Conservation (phyloP, 1,284 basidiomycete species). For the Pisolithus thermaeus region DNA sequence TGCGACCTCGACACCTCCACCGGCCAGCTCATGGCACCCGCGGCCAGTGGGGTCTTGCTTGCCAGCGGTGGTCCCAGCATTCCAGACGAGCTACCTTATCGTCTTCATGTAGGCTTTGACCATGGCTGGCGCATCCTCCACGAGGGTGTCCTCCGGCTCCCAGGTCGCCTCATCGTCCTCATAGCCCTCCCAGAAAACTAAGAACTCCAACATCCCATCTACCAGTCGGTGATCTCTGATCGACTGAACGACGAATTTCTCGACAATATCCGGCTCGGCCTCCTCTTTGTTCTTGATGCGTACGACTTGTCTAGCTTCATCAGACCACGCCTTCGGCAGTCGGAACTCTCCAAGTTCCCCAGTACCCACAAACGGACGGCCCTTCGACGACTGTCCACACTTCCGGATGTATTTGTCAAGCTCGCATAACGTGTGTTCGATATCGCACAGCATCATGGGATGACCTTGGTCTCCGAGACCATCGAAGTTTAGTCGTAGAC, state of each 20-base stretch:
- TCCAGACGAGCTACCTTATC: not conserved
- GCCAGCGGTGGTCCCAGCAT: not conserved
- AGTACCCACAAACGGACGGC: conserved; percentile 29
- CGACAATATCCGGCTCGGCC: conserved; percentile 35
- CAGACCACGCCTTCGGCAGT: conserved; percentile 50
- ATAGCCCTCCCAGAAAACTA: conserved; percentile 61
- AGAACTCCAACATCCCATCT: conserved; percentile 36
- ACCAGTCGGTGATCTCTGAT: conserved; percentile 29
- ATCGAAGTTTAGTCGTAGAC: conserved; percentile 44
- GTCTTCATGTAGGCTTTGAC: conserved; percentile 19
- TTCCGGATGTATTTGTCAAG: conserved; percentile 60
- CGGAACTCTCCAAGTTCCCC: conserved; percentile 22
- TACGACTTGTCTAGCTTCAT: conserved; percentile 31
- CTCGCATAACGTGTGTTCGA: conserved; percentile 66
- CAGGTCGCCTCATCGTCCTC: conserved; percentile 52
- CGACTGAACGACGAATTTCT: conserved; percentile 31
- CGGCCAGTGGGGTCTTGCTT: not conserved
- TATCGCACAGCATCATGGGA: conserved; percentile 50
- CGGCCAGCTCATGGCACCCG: not conserved
- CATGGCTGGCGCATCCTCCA: conserved; percentile 37
- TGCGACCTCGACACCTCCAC: too few relatives aligned
- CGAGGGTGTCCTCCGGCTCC: conserved; percentile 46
- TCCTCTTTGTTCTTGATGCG: conserved; percentile 34
- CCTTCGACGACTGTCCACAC: conserved; percentile 12
- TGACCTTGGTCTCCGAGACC: conserved; percentile 40